A percentile compares a stretch with the other conserved stretches of the same genome.
Conservation (phyloP, 345 rosid genomes). For the Fremontodendron californicum region DNA sequence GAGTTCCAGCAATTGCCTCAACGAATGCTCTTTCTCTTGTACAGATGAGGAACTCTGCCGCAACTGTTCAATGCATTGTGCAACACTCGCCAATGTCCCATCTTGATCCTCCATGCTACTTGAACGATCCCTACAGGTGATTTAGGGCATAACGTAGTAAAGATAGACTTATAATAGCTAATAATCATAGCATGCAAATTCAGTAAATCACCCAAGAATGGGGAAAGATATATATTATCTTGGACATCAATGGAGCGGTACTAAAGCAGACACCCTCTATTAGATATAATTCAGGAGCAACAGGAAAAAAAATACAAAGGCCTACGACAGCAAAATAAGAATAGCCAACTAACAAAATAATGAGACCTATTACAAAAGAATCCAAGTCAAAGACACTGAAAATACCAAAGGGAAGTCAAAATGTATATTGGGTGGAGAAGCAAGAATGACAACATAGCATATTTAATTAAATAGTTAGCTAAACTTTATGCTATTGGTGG, state of each 20-base stretch:
- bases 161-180: background rate
- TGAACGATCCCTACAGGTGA: slow-evolving; percentile 71
- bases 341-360: background rate
- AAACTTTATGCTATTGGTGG: background rate
- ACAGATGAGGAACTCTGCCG: slow-evolving; percentile 82
- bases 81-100: slow-evolving; percentile 98
- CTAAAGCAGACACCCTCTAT: background rate
- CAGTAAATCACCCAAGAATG: background rate
- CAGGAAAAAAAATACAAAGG: background rate
- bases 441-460: background rate
- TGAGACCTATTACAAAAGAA: background rate
- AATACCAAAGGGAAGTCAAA: background rate
- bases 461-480: background rate
- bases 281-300: background rate
- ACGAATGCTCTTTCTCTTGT: slow-evolving; percentile 83
- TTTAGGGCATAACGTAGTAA: slow-evolving; percentile 20
- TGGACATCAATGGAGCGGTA: background rate
- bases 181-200: background rate
- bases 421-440: background rate
- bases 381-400: slow-evolving; percentile 1
- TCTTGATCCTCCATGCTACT: slow-evolving; percentile 99
- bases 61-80: slow-evolving; percentile 97
- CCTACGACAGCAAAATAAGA: background rate
- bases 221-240: background rate
- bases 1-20: slow-evolving; percentile 91